A percentile compares a stretch with the other conserved stretches of the same genome.
Conservation (phyloP, 176 grass and related monocot species). For the Aegilops umbellulata region DNA sequence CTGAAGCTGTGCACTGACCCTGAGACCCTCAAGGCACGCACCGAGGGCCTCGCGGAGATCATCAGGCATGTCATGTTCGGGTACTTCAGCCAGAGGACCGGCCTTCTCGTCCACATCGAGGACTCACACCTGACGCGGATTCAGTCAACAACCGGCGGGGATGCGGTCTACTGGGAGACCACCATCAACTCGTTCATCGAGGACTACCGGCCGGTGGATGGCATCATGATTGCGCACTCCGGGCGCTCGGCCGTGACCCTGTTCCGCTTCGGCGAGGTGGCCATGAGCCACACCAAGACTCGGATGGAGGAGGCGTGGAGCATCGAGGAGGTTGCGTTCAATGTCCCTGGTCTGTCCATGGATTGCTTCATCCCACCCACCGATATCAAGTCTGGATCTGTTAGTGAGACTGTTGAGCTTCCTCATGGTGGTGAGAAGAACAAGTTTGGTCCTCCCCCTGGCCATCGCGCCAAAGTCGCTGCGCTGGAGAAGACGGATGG, state of each 20-base stretch:
- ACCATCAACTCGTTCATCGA: constrained; percentile 61
- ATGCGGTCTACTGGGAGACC: constrained; percentile 68
- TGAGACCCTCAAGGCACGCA: constrained; percentile 51
- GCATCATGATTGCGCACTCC: constrained; percentile 66
- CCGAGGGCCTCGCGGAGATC: constrained; percentile 54
- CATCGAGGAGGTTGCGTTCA: constrained; percentile 81
- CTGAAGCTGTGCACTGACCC: constrained; percentile 58
- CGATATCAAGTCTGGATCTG: constrained; percentile 62
- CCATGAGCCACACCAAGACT: constrained; percentile 81
- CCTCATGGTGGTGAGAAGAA: constrained; percentile 43
- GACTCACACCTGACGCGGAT: constrained; percentile 73
- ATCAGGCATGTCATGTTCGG: constrained; percentile 71
- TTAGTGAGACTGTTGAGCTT: constrained; percentile 50
- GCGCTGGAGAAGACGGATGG: constrained; percentile 38
- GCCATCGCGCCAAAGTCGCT: constrained; percentile 46
- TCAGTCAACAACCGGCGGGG: constrained; percentile 52
- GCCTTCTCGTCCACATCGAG: constrained; percentile 70
- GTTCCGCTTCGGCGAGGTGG: constrained; percentile 73
- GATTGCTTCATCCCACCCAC: constrained; percentile 82
- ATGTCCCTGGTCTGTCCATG: constrained; percentile 65
- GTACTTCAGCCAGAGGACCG: constrained; percentile 78
- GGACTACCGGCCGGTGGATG: constrained; percentile 72
- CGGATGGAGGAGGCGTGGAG: constrained; percentile 80
- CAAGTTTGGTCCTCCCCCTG: constrained; percentile 12
- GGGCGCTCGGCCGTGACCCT: constrained; percentile 63